These are phyloP conservation scores for Pelargonium citronellum DNA, from an alignment of 441 rosid species.

Conservation along the genomic window DNA sequence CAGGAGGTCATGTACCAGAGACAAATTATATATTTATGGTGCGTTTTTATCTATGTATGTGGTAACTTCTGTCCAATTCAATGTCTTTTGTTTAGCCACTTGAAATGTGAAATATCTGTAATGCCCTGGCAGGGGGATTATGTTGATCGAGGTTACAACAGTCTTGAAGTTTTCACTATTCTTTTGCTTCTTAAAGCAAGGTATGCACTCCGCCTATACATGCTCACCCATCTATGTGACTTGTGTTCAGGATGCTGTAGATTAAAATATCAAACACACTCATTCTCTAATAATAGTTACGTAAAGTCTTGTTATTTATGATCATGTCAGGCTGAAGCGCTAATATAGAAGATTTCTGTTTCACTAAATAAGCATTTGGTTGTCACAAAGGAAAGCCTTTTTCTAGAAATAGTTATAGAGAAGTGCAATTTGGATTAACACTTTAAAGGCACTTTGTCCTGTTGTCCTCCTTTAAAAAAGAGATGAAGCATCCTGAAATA, in stretches of 20 bases:
- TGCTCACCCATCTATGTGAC: not conserved
- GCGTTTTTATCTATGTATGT: conserved; percentile 11
- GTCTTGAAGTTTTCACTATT: conserved; percentile 97
- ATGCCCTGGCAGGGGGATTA: conserved; percentile 72
- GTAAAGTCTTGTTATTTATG: not conserved
- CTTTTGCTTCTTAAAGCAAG: conserved; percentile 99
- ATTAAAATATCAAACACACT: not conserved
- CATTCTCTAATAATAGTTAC: not conserved
- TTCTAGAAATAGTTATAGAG: too few relatives aligned
- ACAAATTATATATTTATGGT: conserved; percentile 99
- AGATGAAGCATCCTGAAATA: not conserved
- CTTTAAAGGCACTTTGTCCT: not conserved
- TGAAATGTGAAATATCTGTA: conserved; percentile 13
- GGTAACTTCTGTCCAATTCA: conserved; percentile 9
- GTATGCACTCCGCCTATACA: conserved; percentile 26
- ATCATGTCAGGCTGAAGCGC: not conserved
- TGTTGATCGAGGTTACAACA: conserved; percentile 97
- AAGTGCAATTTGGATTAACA: not conserved
- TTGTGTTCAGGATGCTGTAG: not conserved
- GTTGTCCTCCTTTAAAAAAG: not conserved
- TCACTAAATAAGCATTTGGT: too few relatives aligned
- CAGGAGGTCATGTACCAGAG: conserved; percentile 98
- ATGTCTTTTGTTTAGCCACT: conserved; percentile 1
- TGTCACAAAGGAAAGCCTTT: too few relatives aligned
- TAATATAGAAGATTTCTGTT: not conserved